Evolutionary conservation across 1,284 basidiomycete species (phyloP), one percentile per base, ranked within the genome.

Genomic region (Apiotrichum akiyoshidainum): DNA sequence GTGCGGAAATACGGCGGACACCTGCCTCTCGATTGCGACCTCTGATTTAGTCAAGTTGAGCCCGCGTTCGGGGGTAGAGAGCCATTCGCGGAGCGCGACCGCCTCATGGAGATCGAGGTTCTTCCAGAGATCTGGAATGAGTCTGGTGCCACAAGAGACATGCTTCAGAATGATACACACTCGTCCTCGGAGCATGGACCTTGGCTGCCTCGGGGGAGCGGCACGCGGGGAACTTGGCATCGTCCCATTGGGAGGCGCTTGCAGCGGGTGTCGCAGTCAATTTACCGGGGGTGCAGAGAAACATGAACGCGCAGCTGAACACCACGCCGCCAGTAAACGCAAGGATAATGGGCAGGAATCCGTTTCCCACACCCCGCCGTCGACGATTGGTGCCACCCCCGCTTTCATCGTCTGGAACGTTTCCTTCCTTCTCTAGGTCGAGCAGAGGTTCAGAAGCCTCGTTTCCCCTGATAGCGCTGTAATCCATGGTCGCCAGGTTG

Each of bases 51-150:
- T 73, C 14, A 73, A 75, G 69, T 86, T 86, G 13, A 86, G 77
- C 8, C 68, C 68, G 40, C 73, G 79, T 44, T 74, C 76, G 0
- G 81, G 77, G 1, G 75, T 68, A 39, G 74, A 73, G 8, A 86
- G 78, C 83, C 84, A 85, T 9, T 69, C 59, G 19, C 79, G 69
- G 55, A 85, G 76, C 17, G 75, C 65, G 12, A 78, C 68, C 10
- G 80, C 81, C 63, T 85, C 83, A 2, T 68, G 52, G 35, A 81
- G 55, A 10, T 60, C 63, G 19, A 70, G 57, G 55, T 69, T 72
- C 50, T 62, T 67, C 70, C 68, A 73, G 35, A 68, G 58, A 57
- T 72, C 68, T 70, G 55, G 42, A 7, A 19, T 44, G 19, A 35
- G 48, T 13, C 31, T 31, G 26, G 26, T 31, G 26, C 7, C 26